phyloP scores from a whole-genome alignment of 228 moss, liverwort and hornwort species.

The Sphagnum magellanicum region DNA sequence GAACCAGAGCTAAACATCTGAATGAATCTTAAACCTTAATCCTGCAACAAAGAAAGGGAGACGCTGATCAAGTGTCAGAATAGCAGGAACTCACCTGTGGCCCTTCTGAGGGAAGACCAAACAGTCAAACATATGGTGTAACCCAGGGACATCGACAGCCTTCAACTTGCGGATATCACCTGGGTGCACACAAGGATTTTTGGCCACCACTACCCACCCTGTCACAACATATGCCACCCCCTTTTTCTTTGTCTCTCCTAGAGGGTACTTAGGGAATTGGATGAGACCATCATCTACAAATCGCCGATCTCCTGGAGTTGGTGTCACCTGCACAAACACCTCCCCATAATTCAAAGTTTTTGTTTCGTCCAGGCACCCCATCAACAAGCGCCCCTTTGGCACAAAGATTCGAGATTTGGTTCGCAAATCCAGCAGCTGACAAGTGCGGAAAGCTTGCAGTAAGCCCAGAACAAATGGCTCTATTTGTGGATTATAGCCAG shows the following conservation, averaged over 20 bases:
- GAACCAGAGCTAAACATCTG: too few species aligned
- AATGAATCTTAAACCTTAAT: too few species aligned
- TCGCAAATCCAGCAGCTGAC: conserved; percentile 62
- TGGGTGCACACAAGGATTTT: conserved; percentile 93
- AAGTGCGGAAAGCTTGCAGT: conserved; percentile 55
- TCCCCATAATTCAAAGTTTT: conserved; percentile 66
- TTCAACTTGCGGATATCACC: conserved; percentile 76
- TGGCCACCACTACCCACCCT: conserved; percentile 64
- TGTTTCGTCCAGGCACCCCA: conserved; percentile 90
- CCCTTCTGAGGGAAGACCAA: conserved; percentile 88
- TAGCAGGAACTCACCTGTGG: conserved; percentile 35
- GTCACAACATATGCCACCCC: conserved; percentile 46
- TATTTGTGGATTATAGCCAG: conserved; percentile 40
- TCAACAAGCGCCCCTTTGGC: conserved; percentile 63
- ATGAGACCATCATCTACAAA: conserved; percentile 40
- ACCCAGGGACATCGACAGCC: conserved; percentile 63
- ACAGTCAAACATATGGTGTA: conserved; percentile 89
- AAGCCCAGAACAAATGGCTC: conserved; percentile 73
- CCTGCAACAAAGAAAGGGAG: too few species aligned
- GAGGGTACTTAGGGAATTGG: conserved; percentile 9
- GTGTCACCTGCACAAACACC: conserved; percentile 63
- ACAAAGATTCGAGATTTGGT: conserved; percentile 64
- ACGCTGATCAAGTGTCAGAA: too few species aligned
- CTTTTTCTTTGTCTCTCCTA: conserved; percentile 8
- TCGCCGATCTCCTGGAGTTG: conserved; percentile 22